Percentiles rank a stretch among this genome's conserved stretches.
Evolutionary conservation across 768 basidiomycete species (phyloP).

Genomic region (Tephrocybe sp.): DNA sequence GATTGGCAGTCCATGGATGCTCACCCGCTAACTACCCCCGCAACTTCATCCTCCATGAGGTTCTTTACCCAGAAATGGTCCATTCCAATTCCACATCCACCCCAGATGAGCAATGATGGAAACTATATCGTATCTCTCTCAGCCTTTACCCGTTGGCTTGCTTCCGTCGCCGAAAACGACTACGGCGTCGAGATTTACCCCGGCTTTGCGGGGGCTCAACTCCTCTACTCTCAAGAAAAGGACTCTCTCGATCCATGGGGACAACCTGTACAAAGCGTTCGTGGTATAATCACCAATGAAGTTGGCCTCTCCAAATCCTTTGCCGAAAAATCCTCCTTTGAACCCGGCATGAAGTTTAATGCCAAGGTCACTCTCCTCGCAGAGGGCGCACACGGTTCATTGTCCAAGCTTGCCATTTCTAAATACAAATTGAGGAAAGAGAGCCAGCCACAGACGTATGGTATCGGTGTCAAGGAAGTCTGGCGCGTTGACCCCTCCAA

Average conservation of each 20-base stretch:
- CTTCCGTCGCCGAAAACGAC: constrained; percentile 71
- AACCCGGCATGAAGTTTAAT: constrained; percentile 95
- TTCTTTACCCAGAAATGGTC: constrained; percentile 69
- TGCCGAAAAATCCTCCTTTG: constrained; percentile 81
- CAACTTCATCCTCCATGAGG: constrained; percentile 79
- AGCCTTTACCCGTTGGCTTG: constrained; percentile 87
- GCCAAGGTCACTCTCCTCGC: constrained; percentile 90
- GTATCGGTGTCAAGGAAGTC: constrained; percentile 94
- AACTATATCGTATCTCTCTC: constrained; percentile 94
- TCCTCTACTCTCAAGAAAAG: constrained; percentile 63
- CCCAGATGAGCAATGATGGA: constrained; percentile 92
- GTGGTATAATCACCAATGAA: constrained; percentile 89
- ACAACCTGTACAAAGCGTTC: constrained; percentile 47
- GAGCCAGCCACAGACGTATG: constrained; percentile 89
- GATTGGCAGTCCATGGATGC: constrained; percentile 63
- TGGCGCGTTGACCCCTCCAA: constrained; percentile 76
- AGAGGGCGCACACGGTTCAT: constrained; percentile 91
- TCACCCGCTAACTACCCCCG: constrained; percentile 81
- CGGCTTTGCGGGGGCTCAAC: constrained; percentile 88
- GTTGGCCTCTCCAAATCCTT: constrained; percentile 82
- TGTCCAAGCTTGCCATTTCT: constrained; percentile 75
- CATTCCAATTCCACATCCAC: constrained; percentile 90
- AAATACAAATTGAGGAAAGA: constrained; percentile 71
- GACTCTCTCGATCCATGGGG: constrained; percentile 41
- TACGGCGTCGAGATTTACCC: constrained; percentile 94